phyloP scores from a whole-genome alignment of 352 stramenopile genomes.

The Globisporangium mamillatum region DNA sequence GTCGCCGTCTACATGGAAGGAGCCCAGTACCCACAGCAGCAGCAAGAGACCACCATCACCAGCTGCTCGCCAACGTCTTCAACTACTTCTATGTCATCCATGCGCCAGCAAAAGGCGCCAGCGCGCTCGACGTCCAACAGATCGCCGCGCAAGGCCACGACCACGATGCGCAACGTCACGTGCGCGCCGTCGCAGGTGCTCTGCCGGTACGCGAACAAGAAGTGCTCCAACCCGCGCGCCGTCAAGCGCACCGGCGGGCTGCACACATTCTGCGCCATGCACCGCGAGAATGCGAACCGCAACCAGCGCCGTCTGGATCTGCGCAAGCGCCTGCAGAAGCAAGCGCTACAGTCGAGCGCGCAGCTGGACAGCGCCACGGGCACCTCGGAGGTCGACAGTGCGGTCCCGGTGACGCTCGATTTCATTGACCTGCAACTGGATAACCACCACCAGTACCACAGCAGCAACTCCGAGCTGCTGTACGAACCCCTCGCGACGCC shows the following conservation, averaged over 20 bases:
- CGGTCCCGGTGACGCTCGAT: background rate
- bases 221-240: slow-evolving; percentile 34
- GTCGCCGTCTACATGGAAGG: slow-evolving; percentile 6
- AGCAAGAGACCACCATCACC: background rate
- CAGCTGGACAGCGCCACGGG: background rate
- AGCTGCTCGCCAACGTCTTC: slow-evolving; percentile 1
- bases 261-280: slow-evolving; percentile 45
- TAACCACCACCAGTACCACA: background rate
- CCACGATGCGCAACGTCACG: slow-evolving; percentile 12
- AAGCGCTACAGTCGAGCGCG: slow-evolving; percentile 2
- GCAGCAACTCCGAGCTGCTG: slow-evolving; percentile 8
- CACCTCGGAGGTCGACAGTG: background rate
- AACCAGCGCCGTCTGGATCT: slow-evolving; percentile 27
- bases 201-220: slow-evolving; percentile 46
- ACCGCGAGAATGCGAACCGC: slow-evolving; percentile 32
- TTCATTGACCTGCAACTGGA: background rate
- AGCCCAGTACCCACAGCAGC: slow-evolving; percentile 2
- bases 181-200: slow-evolving; percentile 13
- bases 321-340: slow-evolving; percentile 26
- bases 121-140: background rate
- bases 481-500: slow-evolving; percentile 39
- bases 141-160: background rate
- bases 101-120: background rate
- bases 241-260: slow-evolving; percentile 46
- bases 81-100: background rate